Conservation (phyloP, 148 eudicot genomes). For the Hydrangea macrophylla region DNA sequence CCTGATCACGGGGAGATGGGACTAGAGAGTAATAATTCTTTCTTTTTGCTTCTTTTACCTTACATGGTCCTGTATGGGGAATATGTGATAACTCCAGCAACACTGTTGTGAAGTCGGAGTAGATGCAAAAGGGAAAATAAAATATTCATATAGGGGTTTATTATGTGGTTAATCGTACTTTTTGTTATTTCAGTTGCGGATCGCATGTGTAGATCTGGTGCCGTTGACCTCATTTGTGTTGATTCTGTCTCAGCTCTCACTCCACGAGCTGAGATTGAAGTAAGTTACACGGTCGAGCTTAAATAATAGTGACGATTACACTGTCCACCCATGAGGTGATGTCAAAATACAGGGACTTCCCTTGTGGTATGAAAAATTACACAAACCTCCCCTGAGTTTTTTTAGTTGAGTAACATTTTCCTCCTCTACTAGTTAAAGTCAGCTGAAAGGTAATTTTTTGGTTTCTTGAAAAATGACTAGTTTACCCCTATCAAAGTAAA, state of each 20-base stretch:
- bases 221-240: conserved; percentile 87
- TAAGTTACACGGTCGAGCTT: conserved; percentile 27
- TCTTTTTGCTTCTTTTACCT: too few species aligned
- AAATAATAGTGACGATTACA: too few species aligned
- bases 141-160: too few species aligned
- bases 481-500: too few species aligned
- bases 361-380: too few species aligned
- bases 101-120: neutral
- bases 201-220: conserved; percentile 98
- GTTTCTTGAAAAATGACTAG: too few species aligned
- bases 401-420: too few species aligned
- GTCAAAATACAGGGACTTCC: too few species aligned
- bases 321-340: too few species aligned
- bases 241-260: conserved; percentile 99
- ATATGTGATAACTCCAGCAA: conserved; percentile 3
- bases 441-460: too few species aligned
- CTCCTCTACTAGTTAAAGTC: too few species aligned
- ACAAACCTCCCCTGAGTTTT: too few species aligned
- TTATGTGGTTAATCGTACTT: conserved; percentile 1
- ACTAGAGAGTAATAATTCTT: conserved; percentile 71
- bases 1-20: conserved; percentile 99
- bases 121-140: neutral
- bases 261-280: conserved; percentile 98
- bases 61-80: conserved; percentile 3
- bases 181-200: conserved; percentile 71